Evolutionary conservation across 345 rosid species (phyloP).

Genomic region (Bretschneidera sinensis): DNA sequence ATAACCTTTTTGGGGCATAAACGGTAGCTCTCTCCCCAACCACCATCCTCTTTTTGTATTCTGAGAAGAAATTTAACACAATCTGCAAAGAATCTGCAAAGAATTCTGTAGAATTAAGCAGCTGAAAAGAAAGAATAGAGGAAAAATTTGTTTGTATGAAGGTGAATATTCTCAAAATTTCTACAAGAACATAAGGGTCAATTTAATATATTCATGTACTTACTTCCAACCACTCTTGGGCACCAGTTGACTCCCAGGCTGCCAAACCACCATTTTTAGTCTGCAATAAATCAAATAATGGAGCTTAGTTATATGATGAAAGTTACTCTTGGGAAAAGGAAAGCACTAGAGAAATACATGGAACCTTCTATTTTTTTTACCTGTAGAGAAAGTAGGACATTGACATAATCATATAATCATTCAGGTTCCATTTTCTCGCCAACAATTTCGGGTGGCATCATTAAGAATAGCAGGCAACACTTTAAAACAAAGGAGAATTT

Average conservation of each 20-base stretch:
- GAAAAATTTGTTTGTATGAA: background rate
- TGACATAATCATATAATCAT: slow-evolving; percentile 26
- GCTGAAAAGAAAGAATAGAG: slow-evolving; percentile 21
- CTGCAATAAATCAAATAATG: no score
- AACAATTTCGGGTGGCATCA: slow-evolving; percentile 22
- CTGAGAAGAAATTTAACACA: no score
- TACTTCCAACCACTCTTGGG: no score
- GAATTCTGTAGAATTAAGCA: slow-evolving; percentile 57
- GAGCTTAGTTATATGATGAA: background rate
- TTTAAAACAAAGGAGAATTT: slow-evolving; percentile 10
- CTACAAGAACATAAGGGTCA: background rate
- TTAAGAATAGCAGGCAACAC: slow-evolving; percentile 35
- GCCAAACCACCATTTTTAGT: no score
- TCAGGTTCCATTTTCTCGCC: slow-evolving; percentile 29
- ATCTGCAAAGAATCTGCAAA: slow-evolving; percentile 37
- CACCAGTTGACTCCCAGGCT: no score
- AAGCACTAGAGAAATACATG: background rate
- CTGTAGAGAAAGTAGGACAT: slow-evolving; percentile 34
- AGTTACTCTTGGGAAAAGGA: background rate
- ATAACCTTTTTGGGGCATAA: no score
- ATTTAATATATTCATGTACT: slow-evolving; percentile 5
- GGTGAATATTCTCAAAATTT: background rate
- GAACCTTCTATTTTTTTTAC: no score
- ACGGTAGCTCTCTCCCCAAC: no score
- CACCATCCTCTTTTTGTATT: no score